Conservation (phyloP, 2,329 filamentous ascomycete genomes). For the Apiospora kogelbergensis region DNA sequence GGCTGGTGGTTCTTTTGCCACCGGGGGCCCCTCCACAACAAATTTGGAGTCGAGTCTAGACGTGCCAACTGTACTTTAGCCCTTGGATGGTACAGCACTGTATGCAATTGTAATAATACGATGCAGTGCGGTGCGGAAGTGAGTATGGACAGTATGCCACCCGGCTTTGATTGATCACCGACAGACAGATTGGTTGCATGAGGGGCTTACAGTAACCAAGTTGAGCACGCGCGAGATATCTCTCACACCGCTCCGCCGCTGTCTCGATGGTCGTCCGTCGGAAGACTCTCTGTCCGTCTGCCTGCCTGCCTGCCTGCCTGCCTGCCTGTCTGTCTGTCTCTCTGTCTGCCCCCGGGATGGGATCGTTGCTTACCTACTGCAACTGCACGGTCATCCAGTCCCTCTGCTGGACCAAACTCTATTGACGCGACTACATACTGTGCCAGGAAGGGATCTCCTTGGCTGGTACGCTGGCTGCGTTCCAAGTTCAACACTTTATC, state of each 20-base stretch:
- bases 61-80: constrained; percentile 1
- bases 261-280: not conserved
- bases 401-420: not conserved
- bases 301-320: too few species aligned
- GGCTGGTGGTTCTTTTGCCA: not conserved
- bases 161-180: not conserved
- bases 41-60: constrained; percentile 5
- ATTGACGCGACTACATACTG: not conserved
- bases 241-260: not conserved
- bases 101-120: not conserved
- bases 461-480: not conserved
- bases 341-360: too few species aligned
- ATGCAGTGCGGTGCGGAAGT: not conserved
- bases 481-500: not conserved
- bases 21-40: not conserved
- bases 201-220: not conserved
- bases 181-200: not conserved
- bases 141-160: not conserved
- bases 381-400: not conserved
- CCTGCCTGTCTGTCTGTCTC: too few species aligned
- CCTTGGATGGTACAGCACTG: not conserved
- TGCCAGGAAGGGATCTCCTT: not conserved
- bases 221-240: not conserved
- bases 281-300: too few species aligned
- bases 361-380: too few species aligned